Conservation (phyloP, 1,139 yeast species). For the Geotrichum klebahnii region DNA sequence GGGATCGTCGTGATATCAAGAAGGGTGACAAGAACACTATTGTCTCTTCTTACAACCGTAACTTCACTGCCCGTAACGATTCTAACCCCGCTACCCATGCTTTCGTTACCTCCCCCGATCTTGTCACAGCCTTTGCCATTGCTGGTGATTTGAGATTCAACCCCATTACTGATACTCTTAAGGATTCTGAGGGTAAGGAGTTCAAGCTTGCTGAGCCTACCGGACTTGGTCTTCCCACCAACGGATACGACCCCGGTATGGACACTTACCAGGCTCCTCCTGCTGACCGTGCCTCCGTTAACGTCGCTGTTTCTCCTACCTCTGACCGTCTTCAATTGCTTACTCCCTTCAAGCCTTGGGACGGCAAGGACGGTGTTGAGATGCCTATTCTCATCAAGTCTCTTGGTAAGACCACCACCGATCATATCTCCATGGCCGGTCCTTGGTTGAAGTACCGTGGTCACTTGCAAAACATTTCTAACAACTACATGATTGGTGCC, state of each 20-base stretch:
- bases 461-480: conserved; percentile 96
- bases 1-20: conserved; percentile 97
- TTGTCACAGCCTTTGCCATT: conserved; percentile 92
- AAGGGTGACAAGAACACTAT: conserved; percentile 98
- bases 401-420: conserved; percentile 97
- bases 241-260: conserved; percentile 91
- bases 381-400: conserved; percentile 96
- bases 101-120: conserved; percentile 96
- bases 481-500: conserved; percentile 99
- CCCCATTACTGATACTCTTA: conserved; percentile 92
- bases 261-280: conserved; percentile 99
- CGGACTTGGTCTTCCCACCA: conserved; percentile 89
- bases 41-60: conserved; percentile 98
- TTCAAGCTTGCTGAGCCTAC: conserved; percentile 85
- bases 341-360: conserved; percentile 91
- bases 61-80: conserved; percentile 97
- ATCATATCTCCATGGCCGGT: conserved; percentile 99
- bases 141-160: conserved; percentile 98
- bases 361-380: conserved; percentile 86
- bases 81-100: conserved; percentile 99
- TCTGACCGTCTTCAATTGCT: conserved; percentile 87
- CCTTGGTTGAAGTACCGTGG: conserved; percentile 99
- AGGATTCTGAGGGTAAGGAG: conserved; percentile 92
- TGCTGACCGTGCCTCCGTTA: conserved; percentile 69
- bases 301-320: conserved; percentile 75